Base-by-base conservation (phyloP, 2,329 filamentous ascomycete species). In the Nectriaceae sp. region DNA sequence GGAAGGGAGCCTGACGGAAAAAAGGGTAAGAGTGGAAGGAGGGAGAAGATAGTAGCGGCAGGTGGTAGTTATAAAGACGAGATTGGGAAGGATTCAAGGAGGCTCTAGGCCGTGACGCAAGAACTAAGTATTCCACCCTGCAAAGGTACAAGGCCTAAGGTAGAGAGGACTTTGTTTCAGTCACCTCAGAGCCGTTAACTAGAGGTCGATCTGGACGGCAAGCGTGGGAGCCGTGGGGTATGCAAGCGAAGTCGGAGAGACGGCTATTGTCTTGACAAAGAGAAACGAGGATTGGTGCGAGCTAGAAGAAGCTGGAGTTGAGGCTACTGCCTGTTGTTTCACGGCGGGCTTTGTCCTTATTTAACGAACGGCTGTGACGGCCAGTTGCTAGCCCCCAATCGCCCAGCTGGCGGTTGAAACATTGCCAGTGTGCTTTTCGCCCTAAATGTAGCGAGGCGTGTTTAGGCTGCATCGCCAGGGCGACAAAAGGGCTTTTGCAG, bases 11-110 rank as follows among this genome's bases (percentile, higher is more conserved):
- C 36, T 31, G 35, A 36, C 37, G 44, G 38, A 36, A 31, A 44
- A 47, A 42, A 21, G 40, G 46, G 40, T 46, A 26, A 26, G 20
- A 49, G 45, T 38, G 44, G 44, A 31, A 54, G 36, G 52, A 29
- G 24, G 24, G 6, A 6, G 24, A 29, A 29, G n/a, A 6, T 29
- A 29, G 6, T 29, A 13, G 24, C 24, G 24, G 24, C 24, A 29
- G 24, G 24, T 6, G 24, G 24, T 13, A 29, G 24, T 29, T 29
- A 29, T 29, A 29, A 29, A 13, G 24, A 13, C 6, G 24, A 6
- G 24, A 29, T 29, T 13, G 24, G 13, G 6, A 29, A 29, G 13
- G 6, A 6, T 13, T 29, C 24, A 6, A n/a, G 24, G 6, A 29
- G 13, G 24, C 24, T 6, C 13, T 6, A 13, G 24, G 6, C 24